Evolutionary conservation across 768 basidiomycete species (phyloP).

Genomic region (Mycena amicta): DNA sequence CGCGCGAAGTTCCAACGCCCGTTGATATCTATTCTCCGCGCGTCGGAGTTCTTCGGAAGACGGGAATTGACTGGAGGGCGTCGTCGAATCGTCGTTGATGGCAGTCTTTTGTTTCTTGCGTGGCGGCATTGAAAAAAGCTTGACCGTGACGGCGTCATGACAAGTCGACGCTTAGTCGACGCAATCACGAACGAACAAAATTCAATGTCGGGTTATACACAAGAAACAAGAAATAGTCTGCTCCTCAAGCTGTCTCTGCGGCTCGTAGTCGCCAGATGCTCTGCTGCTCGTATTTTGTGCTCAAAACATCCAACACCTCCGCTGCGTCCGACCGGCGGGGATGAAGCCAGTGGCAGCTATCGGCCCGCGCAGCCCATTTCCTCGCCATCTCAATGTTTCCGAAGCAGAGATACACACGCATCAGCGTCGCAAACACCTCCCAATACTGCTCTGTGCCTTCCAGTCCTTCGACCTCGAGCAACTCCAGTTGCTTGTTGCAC

Average conservation of each 20-base stretch:
- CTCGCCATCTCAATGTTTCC: slow-evolving; percentile 12
- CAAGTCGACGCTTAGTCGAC: too few species aligned
- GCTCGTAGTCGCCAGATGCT: background rate
- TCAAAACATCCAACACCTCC: background rate
- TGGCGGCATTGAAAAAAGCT: slow-evolving; percentile 16
- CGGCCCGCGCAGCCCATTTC: slow-evolving; percentile 7
- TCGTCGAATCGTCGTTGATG: background rate
- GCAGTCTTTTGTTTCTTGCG: slow-evolving; percentile 21
- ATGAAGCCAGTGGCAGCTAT: background rate
- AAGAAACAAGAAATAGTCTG: too few species aligned
- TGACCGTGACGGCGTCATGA: too few species aligned
- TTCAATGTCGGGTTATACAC: too few species aligned
- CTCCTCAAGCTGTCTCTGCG: too few species aligned
- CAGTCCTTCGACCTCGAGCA: slow-evolving; percentile 14
- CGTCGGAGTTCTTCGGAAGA: background rate
- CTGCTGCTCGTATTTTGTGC: background rate
- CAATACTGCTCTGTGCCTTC: slow-evolving; percentile 1
- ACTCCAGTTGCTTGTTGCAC: slow-evolving; percentile 7
- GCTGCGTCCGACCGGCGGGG: background rate
- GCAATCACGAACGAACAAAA: too few species aligned
- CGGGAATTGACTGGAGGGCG: slow-evolving; percentile 4
- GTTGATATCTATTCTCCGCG: slow-evolving; percentile 2
- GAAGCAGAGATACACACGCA: slow-evolving; percentile 7
- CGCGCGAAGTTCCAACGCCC: slow-evolving; percentile 14
- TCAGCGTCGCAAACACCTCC: background rate